Conservation (phyloP, 495 filamentous ascomycete genomes). For the Penicillium dipodomyicola region DNA sequence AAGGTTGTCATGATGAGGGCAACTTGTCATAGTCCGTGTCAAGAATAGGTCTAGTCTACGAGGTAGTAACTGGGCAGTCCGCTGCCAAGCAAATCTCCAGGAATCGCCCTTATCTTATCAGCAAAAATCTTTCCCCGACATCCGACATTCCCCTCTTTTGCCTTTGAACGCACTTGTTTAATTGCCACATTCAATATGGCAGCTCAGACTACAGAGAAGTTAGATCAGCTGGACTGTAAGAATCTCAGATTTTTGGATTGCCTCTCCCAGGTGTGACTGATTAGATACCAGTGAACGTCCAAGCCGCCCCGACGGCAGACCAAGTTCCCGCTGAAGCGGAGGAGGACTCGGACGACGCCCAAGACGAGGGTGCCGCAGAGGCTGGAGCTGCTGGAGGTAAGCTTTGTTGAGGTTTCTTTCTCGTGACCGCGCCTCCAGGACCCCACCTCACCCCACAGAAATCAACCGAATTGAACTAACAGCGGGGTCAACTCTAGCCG, state of each 20-base stretch:
- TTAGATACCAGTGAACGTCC: slow-evolving; percentile 44
- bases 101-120: slow-evolving; percentile 26
- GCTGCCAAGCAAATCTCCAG: slow-evolving; percentile 2
- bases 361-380: slow-evolving; percentile 42
- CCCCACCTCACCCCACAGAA: slow-evolving; percentile 2
- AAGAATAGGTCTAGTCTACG: too few species aligned
- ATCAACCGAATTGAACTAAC: slow-evolving; percentile 2
- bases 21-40: too few species aligned
- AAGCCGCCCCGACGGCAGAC: slow-evolving; percentile 41
- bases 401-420: slow-evolving; percentile 8
- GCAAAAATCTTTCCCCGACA: slow-evolving; percentile 33
- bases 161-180: slow-evolving; percentile 9
- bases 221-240: slow-evolving; percentile 53
- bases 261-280: slow-evolving; percentile 16
- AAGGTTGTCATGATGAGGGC: too few species aligned
- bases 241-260: slow-evolving; percentile 1
- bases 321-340: slow-evolving; percentile 49
- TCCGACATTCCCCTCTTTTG: slow-evolving; percentile 26
- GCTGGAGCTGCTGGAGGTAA: slow-evolving; percentile 46
- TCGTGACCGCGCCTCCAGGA: slow-evolving; percentile 3
- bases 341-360: slow-evolving; percentile 67
- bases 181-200: slow-evolving; percentile 43
- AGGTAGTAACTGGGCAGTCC: not conserved
- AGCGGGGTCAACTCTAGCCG: slow-evolving; percentile 31
- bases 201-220: slow-evolving; percentile 50